These are phyloP conservation scores for Boletus sp. DNA, from an alignment of 1,284 basidiomycete species.

Conservation along the genomic window DNA sequence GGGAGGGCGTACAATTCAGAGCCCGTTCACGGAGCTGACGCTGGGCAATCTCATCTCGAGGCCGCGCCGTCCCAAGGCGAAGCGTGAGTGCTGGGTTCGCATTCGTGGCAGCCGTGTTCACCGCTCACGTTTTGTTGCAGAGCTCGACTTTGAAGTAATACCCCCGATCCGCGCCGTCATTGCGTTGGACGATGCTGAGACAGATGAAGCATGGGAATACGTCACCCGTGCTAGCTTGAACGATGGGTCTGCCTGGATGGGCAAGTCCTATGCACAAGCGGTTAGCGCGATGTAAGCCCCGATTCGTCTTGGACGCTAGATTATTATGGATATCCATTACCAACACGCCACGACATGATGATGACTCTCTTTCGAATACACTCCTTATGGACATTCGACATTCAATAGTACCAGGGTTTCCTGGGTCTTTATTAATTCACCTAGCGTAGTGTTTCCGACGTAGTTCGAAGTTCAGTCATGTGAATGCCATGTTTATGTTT, in stretches of 20 bases:
- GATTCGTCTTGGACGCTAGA: background rate
- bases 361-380: conserved; percentile 23
- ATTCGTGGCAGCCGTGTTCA: background rate
- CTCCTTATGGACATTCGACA: conserved; percentile 20
- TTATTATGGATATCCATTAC: conserved; percentile 6
- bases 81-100: conserved; percentile 24
- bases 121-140: conserved; percentile 22
- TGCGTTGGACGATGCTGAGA: conserved; percentile 45
- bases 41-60: conserved; percentile 34
- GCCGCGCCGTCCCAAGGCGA: conserved; percentile 30
- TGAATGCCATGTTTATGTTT: background rate
- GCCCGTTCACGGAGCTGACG: conserved; percentile 29
- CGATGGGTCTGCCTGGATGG: conserved; percentile 42
- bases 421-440: conserved; percentile 22
- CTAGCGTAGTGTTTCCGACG: conserved; percentile 11
- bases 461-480: background rate
- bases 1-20: conserved; percentile 2
- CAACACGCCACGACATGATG: conserved; percentile 14
- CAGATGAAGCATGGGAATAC: conserved; percentile 52
- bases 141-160: conserved; percentile 48
- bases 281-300: conserved; percentile 31
- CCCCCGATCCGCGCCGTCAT: conserved; percentile 48
- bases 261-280: conserved; percentile 49
- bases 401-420: conserved; percentile 1
- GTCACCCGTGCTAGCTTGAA: conserved; percentile 42